These are phyloP conservation scores for Torulaspora gathmanii DNA, from an alignment of 805 yeast genomes.

Conservation along the genomic window DNA sequence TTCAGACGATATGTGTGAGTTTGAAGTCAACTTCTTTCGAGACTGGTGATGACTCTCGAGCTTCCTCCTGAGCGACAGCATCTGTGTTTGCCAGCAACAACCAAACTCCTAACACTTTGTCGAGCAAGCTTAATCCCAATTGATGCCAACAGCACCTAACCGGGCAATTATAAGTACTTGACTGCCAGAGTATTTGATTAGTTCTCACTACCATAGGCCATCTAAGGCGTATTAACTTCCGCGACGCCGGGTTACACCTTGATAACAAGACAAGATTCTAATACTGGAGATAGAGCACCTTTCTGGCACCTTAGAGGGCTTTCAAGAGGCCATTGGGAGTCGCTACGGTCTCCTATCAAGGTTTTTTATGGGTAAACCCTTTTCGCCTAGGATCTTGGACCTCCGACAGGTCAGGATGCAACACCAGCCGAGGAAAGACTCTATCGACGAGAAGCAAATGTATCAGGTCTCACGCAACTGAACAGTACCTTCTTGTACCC, in stretches of 20 bases:
- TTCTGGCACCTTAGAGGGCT: background rate
- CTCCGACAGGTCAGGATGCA: too few species aligned
- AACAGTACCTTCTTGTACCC: too few species aligned
- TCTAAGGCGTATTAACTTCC: background rate
- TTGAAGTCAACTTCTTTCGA: slow-evolving; percentile 24
- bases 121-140: background rate
- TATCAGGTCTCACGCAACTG: too few species aligned
- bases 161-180: background rate
- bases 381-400: too few species aligned
- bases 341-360: too few species aligned
- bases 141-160: background rate
- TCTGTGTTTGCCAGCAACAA: slow-evolving; percentile 7
- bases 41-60: slow-evolving; percentile 25
- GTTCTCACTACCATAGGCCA: background rate
- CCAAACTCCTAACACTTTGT: background rate
- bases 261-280: background rate
- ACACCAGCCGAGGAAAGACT: too few species aligned
- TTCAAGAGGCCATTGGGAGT: too few species aligned
- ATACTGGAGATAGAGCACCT: background rate
- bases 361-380: too few species aligned
- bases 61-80: slow-evolving; percentile 28
- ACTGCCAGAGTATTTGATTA: too few species aligned
- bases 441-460: too few species aligned
- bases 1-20: slow-evolving; percentile 17
- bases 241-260: slow-evolving; percentile 2